A percentile compares a stretch with the other conserved stretches of the same genome.
These are phyloP conservation scores for Phytophthora pseudosyringae DNA, from an alignment of 352 stramenopile species.

Conservation along the genomic window DNA sequence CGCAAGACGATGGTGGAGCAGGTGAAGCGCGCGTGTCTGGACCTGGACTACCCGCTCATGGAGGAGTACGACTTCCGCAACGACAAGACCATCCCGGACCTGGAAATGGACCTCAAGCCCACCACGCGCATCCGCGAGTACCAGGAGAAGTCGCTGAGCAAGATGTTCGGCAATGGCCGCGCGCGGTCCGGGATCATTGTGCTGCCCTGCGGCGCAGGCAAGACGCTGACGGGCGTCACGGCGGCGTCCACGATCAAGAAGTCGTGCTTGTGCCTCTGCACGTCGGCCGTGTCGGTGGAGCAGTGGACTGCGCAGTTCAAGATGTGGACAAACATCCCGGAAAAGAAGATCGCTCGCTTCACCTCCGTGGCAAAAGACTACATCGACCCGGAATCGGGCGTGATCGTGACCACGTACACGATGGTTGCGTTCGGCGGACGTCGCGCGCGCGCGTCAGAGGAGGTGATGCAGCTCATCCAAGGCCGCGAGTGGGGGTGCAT, in stretches of 20 bases:
- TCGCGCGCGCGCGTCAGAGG: constrained; percentile 90
- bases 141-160: constrained; percentile 98
- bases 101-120: constrained; percentile 90
- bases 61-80: constrained; percentile 99
- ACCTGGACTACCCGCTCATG: constrained; percentile 99
- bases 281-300: constrained; percentile 96
- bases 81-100: constrained; percentile 85
- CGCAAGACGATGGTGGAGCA: constrained; percentile 92
- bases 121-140: constrained; percentile 97
- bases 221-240: constrained; percentile 93
- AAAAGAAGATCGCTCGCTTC: constrained; percentile 88
- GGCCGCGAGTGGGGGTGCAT: constrained; percentile 99
- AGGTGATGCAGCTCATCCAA: constrained; percentile 97
- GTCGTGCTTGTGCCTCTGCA: constrained; percentile 97
- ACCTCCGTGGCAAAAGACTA: constrained; percentile 85
- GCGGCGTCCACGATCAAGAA: constrained; percentile 98
- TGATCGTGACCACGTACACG: constrained; percentile 98
- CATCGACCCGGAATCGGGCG: constrained; percentile 80
- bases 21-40: constrained; percentile 94
- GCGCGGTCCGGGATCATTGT: constrained; percentile 99
- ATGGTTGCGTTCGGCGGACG: constrained; percentile 97
- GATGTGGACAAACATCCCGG: constrained; percentile 96
- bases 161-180: constrained; percentile 99
- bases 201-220: constrained; percentile 96
- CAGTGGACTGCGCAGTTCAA: constrained; percentile 99